A percentile compares a stretch with the other conserved stretches of the same genome.
phyloP scores from a whole-genome alignment of 1,284 basidiomycete genomes.

The Apiotrichum gamsii region DNA sequence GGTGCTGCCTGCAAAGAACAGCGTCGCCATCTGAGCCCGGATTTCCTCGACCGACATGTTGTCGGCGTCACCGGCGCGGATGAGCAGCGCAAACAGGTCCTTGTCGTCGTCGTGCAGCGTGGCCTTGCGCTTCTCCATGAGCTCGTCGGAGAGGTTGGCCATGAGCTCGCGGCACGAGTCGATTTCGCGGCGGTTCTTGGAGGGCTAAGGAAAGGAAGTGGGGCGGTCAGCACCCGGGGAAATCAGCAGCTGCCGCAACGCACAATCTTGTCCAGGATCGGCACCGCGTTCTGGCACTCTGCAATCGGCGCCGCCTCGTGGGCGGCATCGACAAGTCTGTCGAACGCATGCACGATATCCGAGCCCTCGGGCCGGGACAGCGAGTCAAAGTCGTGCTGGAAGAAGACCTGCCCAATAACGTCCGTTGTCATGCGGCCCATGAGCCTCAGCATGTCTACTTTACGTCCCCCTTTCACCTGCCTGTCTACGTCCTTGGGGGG shows the following conservation, averaged over 20 bases:
- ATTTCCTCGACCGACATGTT: slow-evolving; percentile 60
- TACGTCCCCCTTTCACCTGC: slow-evolving; percentile 5
- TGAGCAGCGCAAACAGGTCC: slow-evolving; percentile 5
- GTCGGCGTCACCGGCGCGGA: slow-evolving; percentile 57
- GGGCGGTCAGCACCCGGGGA: neutral
- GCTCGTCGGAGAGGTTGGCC: neutral
- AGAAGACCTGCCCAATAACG: slow-evolving; percentile 62
- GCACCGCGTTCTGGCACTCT: slow-evolving; percentile 4
- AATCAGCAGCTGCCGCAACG: neutral
- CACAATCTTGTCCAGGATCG: slow-evolving; percentile 5
- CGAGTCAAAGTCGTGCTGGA: slow-evolving; percentile 53
- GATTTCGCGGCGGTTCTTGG: neutral
- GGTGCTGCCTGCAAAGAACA: slow-evolving; percentile 58
- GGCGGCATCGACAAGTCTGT: neutral
- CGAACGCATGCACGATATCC: neutral
- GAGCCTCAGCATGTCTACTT: slow-evolving; percentile 55
- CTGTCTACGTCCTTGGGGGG: slow-evolving; percentile 14
- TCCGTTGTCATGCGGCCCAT: slow-evolving; percentile 60
- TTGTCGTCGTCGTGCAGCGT: slow-evolving; percentile 41
- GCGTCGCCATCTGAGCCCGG: slow-evolving; percentile 67
- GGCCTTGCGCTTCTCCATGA: slow-evolving; percentile 20
- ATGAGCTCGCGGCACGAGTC: slow-evolving; percentile 1
- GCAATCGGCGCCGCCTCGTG: neutral
- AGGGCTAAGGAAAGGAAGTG: no score
- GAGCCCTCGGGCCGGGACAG: slow-evolving; percentile 11